Base-by-base conservation (phyloP, 78 protist genomes). In the Dictyostelium brefeldianum region DNA sequence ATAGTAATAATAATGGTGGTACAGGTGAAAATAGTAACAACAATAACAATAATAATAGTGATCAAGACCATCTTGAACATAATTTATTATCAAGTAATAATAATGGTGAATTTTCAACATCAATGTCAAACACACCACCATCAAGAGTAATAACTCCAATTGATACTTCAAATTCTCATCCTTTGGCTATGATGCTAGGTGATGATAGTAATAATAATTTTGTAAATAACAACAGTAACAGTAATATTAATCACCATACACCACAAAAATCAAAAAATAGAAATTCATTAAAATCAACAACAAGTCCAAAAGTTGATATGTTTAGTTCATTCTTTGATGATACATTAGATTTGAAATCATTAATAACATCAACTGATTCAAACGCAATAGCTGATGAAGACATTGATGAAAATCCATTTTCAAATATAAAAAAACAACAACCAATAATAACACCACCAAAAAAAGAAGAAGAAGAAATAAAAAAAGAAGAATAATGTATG, bases 121-220 rank as follows among this genome's bases (percentile, higher is more conserved):
- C 79, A 36, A 73, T 47, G 27, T 46, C 79, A 46, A 73, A 73
- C 10, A 73, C 79, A 36, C 53, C 75, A 47, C 75, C 51, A 9
- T 4, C 87, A n/a, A 36, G 78, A 47, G 54, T 77, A 5, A 50
- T 87, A 11, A 29, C 29, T 12, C 93, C 93, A 36, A 50, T 87
- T 64, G 93, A 87, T 36, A 75, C 93, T 4, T 87, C 93, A 9
- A 75, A 87, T 64, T 87, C 93, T 25, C 93, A 87, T 64, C 93
- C 93, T 18, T 36, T 87, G 31, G 77, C 84, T 62, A 75, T 77
- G 10, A 25, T 22, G 8, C 9, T 18, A 25, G 83, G 59, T 36
- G n/a, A 31, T 18, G 47, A 27, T 8, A 46, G 5, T 15, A 22
- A 54, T 54, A 20, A 31, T 36, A 41, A 57, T 56, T 85, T 85